Base-by-base conservation (phyloP, 148 eudicot genomes). In the Persicaria tinctoria region DNA sequence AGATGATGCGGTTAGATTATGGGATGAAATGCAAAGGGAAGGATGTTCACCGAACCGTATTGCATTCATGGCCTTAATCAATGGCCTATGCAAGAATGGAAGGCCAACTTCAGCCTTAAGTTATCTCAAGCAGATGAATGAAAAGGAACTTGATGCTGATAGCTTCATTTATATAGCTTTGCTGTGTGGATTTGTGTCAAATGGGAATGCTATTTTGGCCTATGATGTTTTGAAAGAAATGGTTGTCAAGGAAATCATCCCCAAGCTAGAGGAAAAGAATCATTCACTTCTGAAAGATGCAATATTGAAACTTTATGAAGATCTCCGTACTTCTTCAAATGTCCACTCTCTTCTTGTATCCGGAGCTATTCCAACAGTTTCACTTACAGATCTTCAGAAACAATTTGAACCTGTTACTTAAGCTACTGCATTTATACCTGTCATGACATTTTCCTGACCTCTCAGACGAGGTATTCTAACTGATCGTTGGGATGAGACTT, bases 21-120 rank as follows among this genome's bases (percentile, higher is more conserved):
- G 92, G 94, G 81, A 73, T 32, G 81, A 83, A 80, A 90, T 90
- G 95, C 79, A 79, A 57, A 75, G 14, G 8, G 83, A 89, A 57
- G 87, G 85, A 23, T 88, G 91, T 74, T 8, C 75, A 11, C 91
- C 91, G 38, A 88, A 86, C 76, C 82, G 89, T 73, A 83, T 90
- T 51, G 76, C 91, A 70, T 90, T 78, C 78, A 86, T 86, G 95
- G 92, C 98, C 78, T 79, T 93, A 49, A 85, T 93, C 73, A 76
- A 77, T 80, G 98, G 98, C 54, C 97, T 93, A 74, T 93, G 91
- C 85, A 93, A 89, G 84, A 89, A 86, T 59, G 77, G 77, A 47
- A 85, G 76, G 78, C 88, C 89, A 66, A 88, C 86, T 79, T 74
- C n/a, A 49, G 98, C 89, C 38, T 73, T 93, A 6, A 46, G 60